Evolutionary conservation across 371 early-diverging fungal species (phyloP).

Genomic region (Mucor sp.): DNA sequence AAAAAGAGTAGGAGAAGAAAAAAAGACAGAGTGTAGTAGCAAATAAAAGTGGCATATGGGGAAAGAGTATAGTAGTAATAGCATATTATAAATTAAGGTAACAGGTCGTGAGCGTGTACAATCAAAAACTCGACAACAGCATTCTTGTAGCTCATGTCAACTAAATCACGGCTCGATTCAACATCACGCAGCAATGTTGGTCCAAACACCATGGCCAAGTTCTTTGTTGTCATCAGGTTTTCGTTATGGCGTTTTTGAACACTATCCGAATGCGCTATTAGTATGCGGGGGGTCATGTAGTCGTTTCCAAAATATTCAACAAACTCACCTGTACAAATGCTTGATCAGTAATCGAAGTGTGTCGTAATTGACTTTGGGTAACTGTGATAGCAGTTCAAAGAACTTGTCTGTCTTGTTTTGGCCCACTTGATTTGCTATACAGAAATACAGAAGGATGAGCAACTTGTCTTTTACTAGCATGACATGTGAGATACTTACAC

Average conservation of each 20-base stretch:
- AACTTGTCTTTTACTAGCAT: not conserved
- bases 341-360: slow-evolving; percentile 38
- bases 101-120: slow-evolving; percentile 49
- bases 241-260: slow-evolving; percentile 56
- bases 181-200: slow-evolving; percentile 82
- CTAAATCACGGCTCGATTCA: slow-evolving; percentile 68
- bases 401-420: slow-evolving; percentile 30
- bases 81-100: slow-evolving; percentile 17
- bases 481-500: slow-evolving; percentile 34
- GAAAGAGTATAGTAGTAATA: not conserved
- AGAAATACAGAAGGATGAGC: not conserved
- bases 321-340: slow-evolving; percentile 40
- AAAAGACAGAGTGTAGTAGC: not conserved
- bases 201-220: slow-evolving; percentile 92
- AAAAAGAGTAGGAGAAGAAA: too few species aligned
- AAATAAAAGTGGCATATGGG: not conserved
- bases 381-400: slow-evolving; percentile 30
- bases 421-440: slow-evolving; percentile 20
- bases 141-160: slow-evolving; percentile 81
- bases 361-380: slow-evolving; percentile 50
- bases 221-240: slow-evolving; percentile 88
- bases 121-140: slow-evolving; percentile 67
- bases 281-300: not conserved
- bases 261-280: slow-evolving; percentile 22
- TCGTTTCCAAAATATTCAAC: not conserved